Conservation (phyloP, 352 stramenopile species). For the Phytophthora crassamura region DNA sequence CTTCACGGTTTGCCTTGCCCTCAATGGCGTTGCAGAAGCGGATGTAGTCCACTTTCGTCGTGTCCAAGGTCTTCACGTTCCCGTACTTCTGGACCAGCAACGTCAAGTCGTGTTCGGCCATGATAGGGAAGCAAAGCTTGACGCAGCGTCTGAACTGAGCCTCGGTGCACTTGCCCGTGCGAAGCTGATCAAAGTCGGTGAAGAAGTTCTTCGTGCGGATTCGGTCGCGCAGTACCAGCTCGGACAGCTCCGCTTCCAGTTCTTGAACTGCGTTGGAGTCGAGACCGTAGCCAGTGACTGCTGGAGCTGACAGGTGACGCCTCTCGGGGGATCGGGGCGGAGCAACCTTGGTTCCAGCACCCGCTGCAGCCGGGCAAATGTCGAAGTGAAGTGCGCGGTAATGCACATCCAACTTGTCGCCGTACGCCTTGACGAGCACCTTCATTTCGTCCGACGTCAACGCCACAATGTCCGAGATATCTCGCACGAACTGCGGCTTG, state of each 20-base stretch:
- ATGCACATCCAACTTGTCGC: slow-evolving; percentile 78
- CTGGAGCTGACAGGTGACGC: slow-evolving; percentile 52
- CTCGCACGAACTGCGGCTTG: slow-evolving; percentile 77
- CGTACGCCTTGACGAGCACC: slow-evolving; percentile 73
- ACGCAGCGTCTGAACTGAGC: slow-evolving; percentile 81
- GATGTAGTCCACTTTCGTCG: slow-evolving; percentile 79
- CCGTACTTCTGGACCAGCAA: slow-evolving; percentile 72
- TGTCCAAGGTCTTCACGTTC: slow-evolving; percentile 42
- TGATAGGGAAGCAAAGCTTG: slow-evolving; percentile 77
- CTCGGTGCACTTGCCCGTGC: slow-evolving; percentile 77
- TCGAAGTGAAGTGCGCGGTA: slow-evolving; percentile 80
- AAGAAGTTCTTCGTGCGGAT: slow-evolving; percentile 90
- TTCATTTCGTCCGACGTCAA: slow-evolving; percentile 61
- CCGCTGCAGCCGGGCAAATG: slow-evolving; percentile 53
- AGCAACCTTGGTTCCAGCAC: slow-evolving; percentile 32
- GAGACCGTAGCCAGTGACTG: not conserved
- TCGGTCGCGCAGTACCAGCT: slow-evolving; percentile 68
- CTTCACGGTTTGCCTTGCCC: slow-evolving; percentile 40
- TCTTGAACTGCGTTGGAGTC: slow-evolving; percentile 46
- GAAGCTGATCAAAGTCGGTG: slow-evolving; percentile 80
- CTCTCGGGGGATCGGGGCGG: slow-evolving; percentile 60
- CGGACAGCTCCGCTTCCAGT: slow-evolving; percentile 64
- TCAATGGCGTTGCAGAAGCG: slow-evolving; percentile 76
- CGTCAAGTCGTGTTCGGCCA: slow-evolving; percentile 66
- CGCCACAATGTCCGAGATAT: slow-evolving; percentile 71